Base-by-base conservation (phyloP, 2,329 filamentous ascomycete genomes). In the Thermomyces lanuginosus region DNA sequence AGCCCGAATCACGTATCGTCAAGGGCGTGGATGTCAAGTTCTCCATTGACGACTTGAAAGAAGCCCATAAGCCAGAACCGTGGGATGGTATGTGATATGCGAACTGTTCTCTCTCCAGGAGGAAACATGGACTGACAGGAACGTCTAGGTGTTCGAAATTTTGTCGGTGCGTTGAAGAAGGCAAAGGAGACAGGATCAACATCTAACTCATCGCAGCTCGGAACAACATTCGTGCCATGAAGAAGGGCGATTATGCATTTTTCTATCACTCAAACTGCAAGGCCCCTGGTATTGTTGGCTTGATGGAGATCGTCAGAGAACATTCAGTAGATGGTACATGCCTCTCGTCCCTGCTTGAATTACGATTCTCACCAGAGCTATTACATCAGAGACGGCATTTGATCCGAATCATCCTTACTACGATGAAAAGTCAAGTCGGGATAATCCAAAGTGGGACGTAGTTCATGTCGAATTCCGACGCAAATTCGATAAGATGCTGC, bases 181-280 rank as follows among this genome's bases (percentile, higher is more conserved):
- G 6, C 15, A 6, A 21, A 4, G 26, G 12, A 22, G 6, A 22
- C 4, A 13, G 9, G n/a, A 19, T 20, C 9, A n/a, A 6, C 8
- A 18, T 12, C 16, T 8, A 18, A 21, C 6, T 19, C 28, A 22
- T 49, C 14, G 18, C 18, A 54, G 86, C 86, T 5, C 72, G 81
- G 14, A 95, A 93, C 45, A 82, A 93, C 48, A 74, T 98, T 56
- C 71, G 80, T 16, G 69, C 72, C 6, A 98, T 98, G 89, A 83
- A 80, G 42, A 72, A 74, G 30, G 84, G 84, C 26, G 89, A 98
- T 46, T 63, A 84, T 16, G 84, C 83, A 14, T 95, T 98, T 58
- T 95, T 98, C 58, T 95, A 95, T 48, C 86, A 93, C 54, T 92
- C 80, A 24, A 92, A 89, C 43, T 89, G 80, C 55, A 92, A 91